These are phyloP conservation scores for Gastrodia elata DNA, from an alignment of 106 monocot species.

Conservation along the genomic window DNA sequence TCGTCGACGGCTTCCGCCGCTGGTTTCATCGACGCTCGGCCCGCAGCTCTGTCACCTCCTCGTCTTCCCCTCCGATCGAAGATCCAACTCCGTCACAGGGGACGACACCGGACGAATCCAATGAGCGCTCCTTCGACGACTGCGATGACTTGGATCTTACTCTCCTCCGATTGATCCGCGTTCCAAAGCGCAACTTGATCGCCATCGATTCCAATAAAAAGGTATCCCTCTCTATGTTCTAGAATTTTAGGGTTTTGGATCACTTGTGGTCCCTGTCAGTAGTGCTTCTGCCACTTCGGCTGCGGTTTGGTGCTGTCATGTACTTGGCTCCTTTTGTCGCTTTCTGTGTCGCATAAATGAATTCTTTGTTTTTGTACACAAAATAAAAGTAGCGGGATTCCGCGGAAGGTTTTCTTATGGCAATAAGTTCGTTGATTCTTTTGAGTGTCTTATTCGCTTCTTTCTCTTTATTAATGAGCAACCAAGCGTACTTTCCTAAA, in stretches of 20 bases:
- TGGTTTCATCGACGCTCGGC: constrained; percentile 41
- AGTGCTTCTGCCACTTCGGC: not conserved
- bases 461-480: not conserved
- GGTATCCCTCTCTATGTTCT: constrained; percentile 10
- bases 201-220: constrained; percentile 28
- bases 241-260: not conserved
- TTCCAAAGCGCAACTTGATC: constrained; percentile 36
- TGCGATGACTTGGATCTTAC: constrained; percentile 22
- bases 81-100: not conserved
- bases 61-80: not conserved
- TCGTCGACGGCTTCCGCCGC: constrained; percentile 53
- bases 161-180: constrained; percentile 27
- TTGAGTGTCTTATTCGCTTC: not conserved
- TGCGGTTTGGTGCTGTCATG: not conserved
- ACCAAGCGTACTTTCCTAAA: not conserved
- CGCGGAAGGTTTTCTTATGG: not conserved
- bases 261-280: not conserved
- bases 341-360: not conserved
- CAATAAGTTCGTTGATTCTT: not conserved
- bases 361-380: not conserved
- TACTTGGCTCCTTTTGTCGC: not conserved
- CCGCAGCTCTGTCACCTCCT: not conserved
- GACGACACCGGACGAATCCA: constrained; percentile 1
- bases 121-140: constrained; percentile 3
- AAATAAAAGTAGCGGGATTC: not conserved